phyloP scores from a whole-genome alignment of 768 basidiomycete species.

The Tulasnella sp. region DNA sequence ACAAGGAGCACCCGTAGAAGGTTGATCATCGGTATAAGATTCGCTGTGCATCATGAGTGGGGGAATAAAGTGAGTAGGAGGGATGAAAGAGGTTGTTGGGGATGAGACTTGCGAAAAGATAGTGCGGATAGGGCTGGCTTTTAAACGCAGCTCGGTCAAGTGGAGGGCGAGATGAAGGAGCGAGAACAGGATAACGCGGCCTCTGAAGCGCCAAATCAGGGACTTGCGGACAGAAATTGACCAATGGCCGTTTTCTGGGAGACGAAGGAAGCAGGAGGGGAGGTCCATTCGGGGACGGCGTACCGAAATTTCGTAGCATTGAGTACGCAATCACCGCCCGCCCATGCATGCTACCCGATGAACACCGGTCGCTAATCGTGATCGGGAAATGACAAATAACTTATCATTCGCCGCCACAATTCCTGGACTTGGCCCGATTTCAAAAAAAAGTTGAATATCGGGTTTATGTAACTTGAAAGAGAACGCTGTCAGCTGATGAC shows the following conservation, averaged over 20 bases:
- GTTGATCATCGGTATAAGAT: background rate
- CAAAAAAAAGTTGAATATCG: background rate
- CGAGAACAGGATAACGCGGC: background rate
- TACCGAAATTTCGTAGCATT: background rate
- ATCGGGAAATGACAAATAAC: background rate
- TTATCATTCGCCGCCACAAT: background rate
- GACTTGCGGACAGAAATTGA: background rate
- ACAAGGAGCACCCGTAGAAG: background rate
- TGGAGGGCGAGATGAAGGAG: background rate
- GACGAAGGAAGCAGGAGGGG: background rate
- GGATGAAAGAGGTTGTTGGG: background rate
- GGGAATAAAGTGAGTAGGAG: background rate
- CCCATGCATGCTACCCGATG: background rate
- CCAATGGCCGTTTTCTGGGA: background rate
- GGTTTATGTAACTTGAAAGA: background rate
- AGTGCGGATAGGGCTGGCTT: background rate
- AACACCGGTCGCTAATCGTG: background rate
- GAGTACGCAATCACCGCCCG: background rate
- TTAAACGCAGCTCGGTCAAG: background rate
- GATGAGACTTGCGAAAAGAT: background rate
- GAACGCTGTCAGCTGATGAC: background rate
- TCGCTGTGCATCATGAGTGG: background rate
- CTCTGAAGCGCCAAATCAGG: background rate
- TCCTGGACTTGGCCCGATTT: background rate
- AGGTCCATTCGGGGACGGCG: background rate